Evolutionary conservation across 2,329 filamentous ascomycete species (phyloP).

Genomic region (Beauveria sp.): DNA sequence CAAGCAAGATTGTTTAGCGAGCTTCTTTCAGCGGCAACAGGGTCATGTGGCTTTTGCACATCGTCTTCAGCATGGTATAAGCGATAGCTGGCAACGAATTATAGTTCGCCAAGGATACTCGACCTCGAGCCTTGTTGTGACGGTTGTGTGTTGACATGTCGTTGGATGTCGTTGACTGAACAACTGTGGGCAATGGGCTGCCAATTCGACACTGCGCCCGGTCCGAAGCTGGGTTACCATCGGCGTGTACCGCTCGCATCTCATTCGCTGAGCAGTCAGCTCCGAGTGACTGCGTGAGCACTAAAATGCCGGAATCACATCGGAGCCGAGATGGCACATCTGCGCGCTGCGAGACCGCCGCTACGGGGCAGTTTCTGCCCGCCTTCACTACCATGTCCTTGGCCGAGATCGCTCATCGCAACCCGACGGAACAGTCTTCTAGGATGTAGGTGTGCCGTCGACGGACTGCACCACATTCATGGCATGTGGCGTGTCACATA

Average conservation of each 20-base stretch:
- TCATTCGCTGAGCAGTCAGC: neutral
- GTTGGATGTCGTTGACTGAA: neutral
- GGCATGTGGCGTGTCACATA: neutral
- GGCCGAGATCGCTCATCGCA: neutral
- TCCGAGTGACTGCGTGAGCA: neutral
- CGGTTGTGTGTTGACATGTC: neutral
- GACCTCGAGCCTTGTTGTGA: neutral
- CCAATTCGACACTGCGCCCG: neutral
- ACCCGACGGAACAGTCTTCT: neutral
- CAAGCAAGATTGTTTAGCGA: neutral
- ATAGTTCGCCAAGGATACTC: neutral
- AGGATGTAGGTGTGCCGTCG: neutral
- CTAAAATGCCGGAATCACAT: constrained; percentile 7
- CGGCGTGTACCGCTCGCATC: constrained; percentile 3
- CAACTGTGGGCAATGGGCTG: neutral
- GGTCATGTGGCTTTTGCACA: neutral
- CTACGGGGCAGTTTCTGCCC: neutral
- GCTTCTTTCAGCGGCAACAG: neutral
- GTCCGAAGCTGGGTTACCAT: neutral
- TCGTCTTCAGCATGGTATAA: neutral
- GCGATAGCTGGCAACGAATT: neutral
- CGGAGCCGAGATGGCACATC: neutral
- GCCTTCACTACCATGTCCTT: neutral
- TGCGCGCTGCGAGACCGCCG: neutral
- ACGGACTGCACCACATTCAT: neutral